Base-by-base conservation (phyloP, 148 eudicot genomes). In the Heliosperma pusillum region DNA sequence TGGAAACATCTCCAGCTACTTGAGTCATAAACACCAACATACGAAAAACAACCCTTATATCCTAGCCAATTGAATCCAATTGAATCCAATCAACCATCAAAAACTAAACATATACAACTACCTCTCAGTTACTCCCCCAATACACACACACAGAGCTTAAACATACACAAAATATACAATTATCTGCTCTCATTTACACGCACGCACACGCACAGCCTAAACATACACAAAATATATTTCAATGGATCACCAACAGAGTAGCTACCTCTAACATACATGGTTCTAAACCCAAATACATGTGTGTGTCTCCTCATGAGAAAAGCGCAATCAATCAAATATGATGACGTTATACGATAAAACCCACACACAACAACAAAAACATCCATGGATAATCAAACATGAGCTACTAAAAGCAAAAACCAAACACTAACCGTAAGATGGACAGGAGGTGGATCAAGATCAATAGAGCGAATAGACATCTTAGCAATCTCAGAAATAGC, bases 401-500 rank as follows among this genome's bases (percentile, higher is more conserved):
- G 25, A 20, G 12, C 22, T n/a, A 66, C 71, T 66, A 16, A 6
- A 30, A 66, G 17, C 2, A 66, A 29, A 33, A 17, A 36, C 3
- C 57, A 47, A 33, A 70, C 53, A 83, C 90, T 47, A 30, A 91
- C 97, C 89, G 84, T 82, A 36, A 89, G 79, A 21, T 81, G 85
- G 36, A 83, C 67, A 53, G 91, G 88, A 33, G 89, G 91, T 0
- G 90, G 84, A 44, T 88, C 85, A 71, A 88, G 81, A 72, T 84
- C 81, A 24, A 91, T 74, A 66, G 84, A 82, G 15, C 79, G 86
- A 21, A 87, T 75, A 7, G 98, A 94, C 98, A 94, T 94, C 88
- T 85, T 91, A 24, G 97, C 91, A 59, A 94, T 91, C 84, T 94
- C 97, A 33, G 89, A 75, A 40, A 93, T 80, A 7, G 97, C 97